Conservation (phyloP, 2,329 filamentous ascomycete genomes). For the Xylaria sp. region DNA sequence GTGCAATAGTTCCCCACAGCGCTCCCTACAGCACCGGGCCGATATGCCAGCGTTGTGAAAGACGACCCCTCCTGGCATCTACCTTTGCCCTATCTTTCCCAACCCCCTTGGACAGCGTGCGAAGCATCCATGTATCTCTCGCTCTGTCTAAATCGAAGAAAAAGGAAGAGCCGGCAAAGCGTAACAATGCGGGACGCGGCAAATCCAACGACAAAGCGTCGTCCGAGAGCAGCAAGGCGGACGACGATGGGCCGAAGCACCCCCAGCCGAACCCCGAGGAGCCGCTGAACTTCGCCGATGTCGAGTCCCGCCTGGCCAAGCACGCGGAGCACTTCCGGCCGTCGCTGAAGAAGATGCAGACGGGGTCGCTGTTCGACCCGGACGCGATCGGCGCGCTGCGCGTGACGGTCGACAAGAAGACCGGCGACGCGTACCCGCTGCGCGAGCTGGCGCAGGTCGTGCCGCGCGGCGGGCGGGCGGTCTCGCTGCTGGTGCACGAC, state of each 20-base stretch:
- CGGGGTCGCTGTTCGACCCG: constrained; percentile 64
- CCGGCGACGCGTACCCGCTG: constrained; percentile 57
- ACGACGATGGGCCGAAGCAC: constrained; percentile 41
- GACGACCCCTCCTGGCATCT: background rate
- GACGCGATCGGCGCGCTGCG: constrained; percentile 59
- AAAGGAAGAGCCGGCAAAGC: constrained; percentile 23
- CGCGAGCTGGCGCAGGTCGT: constrained; percentile 66
- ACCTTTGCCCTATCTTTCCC: background rate
- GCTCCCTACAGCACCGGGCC: constrained; percentile 22
- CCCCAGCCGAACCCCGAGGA: constrained; percentile 54
- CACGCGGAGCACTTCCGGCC: constrained; percentile 57
- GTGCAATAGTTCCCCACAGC: constrained; percentile 27
- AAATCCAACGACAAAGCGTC: constrained; percentile 3
- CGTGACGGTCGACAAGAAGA: constrained; percentile 52
- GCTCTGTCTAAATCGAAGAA: constrained; percentile 28
- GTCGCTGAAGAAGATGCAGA: constrained; percentile 56
- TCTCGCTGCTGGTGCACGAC: constrained; percentile 55
- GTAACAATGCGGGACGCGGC: constrained; percentile 11
- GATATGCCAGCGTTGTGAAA: constrained; percentile 12
- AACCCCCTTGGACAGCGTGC: background rate
- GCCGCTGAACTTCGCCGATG: constrained; percentile 62
- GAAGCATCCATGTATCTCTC: constrained; percentile 29
- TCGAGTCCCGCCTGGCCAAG: constrained; percentile 57
- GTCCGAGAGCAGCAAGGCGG: constrained; percentile 7
- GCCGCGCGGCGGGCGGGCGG: constrained; percentile 56